A percentile compares a stretch with the other conserved stretches of the same genome.
Conservation (phyloP, 345 rosid species). For the Populus euphratica region DNA sequence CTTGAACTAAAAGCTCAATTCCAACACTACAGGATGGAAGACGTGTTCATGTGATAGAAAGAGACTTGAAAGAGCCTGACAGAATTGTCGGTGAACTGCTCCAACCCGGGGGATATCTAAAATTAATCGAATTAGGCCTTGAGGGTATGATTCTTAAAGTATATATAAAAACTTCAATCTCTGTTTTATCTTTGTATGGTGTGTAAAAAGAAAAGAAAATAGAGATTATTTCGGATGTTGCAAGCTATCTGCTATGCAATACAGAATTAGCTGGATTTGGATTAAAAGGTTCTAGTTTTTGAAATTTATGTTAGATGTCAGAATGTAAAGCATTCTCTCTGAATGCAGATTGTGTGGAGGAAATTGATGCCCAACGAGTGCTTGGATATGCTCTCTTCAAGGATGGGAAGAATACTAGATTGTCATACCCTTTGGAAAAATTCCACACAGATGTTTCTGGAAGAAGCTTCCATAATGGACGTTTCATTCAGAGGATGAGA, state of each 20-base stretch:
- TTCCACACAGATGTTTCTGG: slow-evolving; percentile 20
- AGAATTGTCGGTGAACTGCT: slow-evolving; percentile 22
- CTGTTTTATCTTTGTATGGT: not conserved
- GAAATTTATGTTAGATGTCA: not conserved
- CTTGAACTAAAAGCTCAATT: not conserved
- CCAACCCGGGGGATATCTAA: slow-evolving; percentile 21
- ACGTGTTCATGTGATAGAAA: slow-evolving; percentile 17
- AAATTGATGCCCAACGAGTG: slow-evolving; percentile 22
- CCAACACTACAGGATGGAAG: slow-evolving; percentile 16
- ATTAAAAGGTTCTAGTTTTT: not conserved
- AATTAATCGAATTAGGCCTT: slow-evolving; percentile 21
- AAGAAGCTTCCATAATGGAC: slow-evolving; percentile 22
- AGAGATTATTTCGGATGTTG: not conserved
- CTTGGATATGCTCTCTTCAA: slow-evolving; percentile 21
- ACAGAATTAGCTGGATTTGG: not conserved
- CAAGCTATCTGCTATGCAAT: not conserved
- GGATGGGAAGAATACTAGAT: slow-evolving; percentile 17
- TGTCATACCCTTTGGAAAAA: slow-evolving; percentile 17
- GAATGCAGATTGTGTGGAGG: slow-evolving; percentile 19
- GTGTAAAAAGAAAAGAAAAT: not conserved
- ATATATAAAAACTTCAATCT: not conserved
- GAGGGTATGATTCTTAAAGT: slow-evolving; percentile 3
- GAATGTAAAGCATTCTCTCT: not conserved
- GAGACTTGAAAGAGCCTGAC: slow-evolving; percentile 21
- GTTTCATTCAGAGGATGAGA: slow-evolving; percentile 22